Percentiles rank a stretch among this genome's conserved stretches.
These are phyloP conservation scores for Peronospora destructor DNA, from an alignment of 352 stramenopile genomes.

Conservation along the genomic window DNA sequence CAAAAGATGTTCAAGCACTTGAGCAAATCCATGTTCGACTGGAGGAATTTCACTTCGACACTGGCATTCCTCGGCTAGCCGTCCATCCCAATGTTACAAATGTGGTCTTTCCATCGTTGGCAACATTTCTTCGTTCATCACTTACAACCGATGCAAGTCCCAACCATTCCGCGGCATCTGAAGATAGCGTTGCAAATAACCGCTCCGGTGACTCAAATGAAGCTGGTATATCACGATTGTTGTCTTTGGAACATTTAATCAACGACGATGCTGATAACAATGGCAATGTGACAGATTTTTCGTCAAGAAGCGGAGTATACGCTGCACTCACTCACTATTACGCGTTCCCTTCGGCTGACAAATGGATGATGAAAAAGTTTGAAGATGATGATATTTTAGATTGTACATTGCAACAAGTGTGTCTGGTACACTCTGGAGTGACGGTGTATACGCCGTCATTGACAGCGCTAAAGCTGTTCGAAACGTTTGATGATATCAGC, in stretches of 20 bases:
- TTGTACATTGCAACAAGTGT: slow-evolving; percentile 27
- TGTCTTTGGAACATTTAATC: background rate
- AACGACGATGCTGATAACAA: background rate
- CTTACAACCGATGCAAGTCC: background rate
- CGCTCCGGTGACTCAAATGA: background rate
- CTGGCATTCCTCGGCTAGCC: slow-evolving; percentile 42
- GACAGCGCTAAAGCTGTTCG: slow-evolving; percentile 19
- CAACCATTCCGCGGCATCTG: background rate
- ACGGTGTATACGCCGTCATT: slow-evolving; percentile 57
- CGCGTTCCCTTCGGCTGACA: slow-evolving; percentile 31
- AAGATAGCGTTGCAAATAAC: background rate
- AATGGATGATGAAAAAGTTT: slow-evolving; percentile 11
- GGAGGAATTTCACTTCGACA: slow-evolving; percentile 48
- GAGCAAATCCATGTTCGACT: slow-evolving; percentile 31
- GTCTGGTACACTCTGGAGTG: slow-evolving; percentile 43
- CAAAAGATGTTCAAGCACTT: slow-evolving; percentile 22
- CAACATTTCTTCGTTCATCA: slow-evolving; percentile 19
- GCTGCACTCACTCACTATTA: slow-evolving; percentile 38
- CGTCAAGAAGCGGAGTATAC: slow-evolving; percentile 22
- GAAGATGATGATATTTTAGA: slow-evolving; percentile 3
- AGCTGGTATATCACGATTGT: background rate
- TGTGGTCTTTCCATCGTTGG: slow-evolving; percentile 27
- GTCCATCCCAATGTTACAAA: slow-evolving; percentile 24
- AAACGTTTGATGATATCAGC: slow-evolving; percentile 15
- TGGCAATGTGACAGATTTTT: slow-evolving; percentile 12